Conservation (phyloP, 2,329 filamentous ascomycete genomes). For the Blumeria graminis region DNA sequence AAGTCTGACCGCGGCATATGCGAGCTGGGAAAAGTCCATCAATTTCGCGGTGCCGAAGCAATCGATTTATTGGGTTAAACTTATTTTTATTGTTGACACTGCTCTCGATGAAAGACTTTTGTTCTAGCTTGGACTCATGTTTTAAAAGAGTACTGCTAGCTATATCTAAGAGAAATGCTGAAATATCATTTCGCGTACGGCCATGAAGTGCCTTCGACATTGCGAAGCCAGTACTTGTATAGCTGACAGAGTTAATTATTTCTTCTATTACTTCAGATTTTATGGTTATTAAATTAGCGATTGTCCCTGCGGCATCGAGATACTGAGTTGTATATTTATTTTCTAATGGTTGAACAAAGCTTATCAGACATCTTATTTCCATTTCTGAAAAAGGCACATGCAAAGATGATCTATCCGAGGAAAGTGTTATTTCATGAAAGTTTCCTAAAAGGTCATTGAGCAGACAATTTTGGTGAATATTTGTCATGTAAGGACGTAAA, state of each 20-base stretch:
- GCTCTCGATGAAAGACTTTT: background rate
- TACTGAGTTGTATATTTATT: background rate
- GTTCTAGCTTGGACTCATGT: background rate
- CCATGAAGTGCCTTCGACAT: background rate
- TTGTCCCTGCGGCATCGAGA: background rate
- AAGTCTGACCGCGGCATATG: constrained; percentile 5
- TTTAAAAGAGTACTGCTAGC: background rate
- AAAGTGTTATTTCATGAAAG: too few species aligned
- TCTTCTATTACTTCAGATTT: background rate
- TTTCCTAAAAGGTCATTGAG: too few species aligned
- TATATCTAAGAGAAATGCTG: constrained; percentile 1
- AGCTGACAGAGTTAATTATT: constrained; percentile 1
- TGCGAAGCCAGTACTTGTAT: background rate
- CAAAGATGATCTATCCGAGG: too few species aligned
- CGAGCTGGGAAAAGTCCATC: constrained; percentile 7
- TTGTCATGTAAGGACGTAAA: too few species aligned
- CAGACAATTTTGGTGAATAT: too few species aligned
- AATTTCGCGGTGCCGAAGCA: constrained; percentile 10
- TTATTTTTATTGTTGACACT: background rate
- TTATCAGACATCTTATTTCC: background rate
- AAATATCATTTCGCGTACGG: background rate
- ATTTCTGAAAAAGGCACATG: background rate
- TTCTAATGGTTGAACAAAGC: background rate
- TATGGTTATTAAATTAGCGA: background rate
- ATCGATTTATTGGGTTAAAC: background rate